Conservation (phyloP, 768 basidiomycete species). For the Boletellus sp. region DNA sequence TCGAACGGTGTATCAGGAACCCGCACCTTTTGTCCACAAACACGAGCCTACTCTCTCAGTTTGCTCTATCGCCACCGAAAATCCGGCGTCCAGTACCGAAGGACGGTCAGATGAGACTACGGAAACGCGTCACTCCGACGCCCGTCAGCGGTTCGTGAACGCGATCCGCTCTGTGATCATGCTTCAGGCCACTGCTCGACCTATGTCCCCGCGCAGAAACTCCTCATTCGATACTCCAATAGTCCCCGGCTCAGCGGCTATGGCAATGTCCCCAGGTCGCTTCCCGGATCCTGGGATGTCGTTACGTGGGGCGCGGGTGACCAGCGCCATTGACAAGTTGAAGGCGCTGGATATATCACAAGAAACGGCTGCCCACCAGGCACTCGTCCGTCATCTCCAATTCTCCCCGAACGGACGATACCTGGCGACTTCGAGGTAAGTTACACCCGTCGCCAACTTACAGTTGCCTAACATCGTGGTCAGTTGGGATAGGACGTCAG, state of each 20-base stretch:
- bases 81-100: conserved; percentile 25
- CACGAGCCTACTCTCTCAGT: conserved; percentile 25
- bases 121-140: conserved; percentile 25
- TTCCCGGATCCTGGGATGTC: conserved; percentile 32
- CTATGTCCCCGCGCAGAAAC: conserved; percentile 30
- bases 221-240: conserved; percentile 29
- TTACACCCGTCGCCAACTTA: neutral
- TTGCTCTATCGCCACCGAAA: conserved; percentile 26
- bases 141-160: conserved; percentile 37
- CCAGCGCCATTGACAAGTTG: conserved; percentile 40
- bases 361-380: conserved; percentile 43
- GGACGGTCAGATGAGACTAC: conserved; percentile 27
- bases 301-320: conserved; percentile 40
- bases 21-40: conserved; percentile 13
- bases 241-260: conserved; percentile 16
- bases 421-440: conserved; percentile 50
- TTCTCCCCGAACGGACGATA: conserved; percentile 54
- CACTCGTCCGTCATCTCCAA: conserved; percentile 51
- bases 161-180: conserved; percentile 48
- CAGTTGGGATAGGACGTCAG: conserved; percentile 50
- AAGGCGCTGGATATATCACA: conserved; percentile 39
- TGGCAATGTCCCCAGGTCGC: conserved; percentile 29
- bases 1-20: conserved; percentile 20
- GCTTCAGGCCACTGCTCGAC: conserved; percentile 33
- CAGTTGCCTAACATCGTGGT: conserved; percentile 8